These are phyloP conservation scores for Dichotomocladium elegans DNA, from an alignment of 371 early-diverging fungal species.

Conservation along the genomic window DNA sequence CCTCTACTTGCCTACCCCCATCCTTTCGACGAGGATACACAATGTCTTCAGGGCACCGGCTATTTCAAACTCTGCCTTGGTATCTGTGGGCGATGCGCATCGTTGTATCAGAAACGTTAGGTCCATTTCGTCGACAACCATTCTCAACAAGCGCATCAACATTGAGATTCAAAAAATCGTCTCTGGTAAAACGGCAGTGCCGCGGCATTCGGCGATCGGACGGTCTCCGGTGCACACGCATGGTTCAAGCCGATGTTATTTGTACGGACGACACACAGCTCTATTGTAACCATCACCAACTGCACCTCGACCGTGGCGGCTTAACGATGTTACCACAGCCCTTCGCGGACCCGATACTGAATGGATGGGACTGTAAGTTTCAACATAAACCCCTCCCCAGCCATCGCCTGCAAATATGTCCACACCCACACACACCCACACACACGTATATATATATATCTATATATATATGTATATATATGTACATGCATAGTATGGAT, in stretches of 20 bases:
- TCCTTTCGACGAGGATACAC: not conserved
- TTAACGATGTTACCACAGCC: too few relatives aligned
- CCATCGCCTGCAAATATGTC: not conserved
- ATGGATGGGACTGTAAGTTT: constrained; percentile 14
- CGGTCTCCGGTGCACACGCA: constrained; percentile 12
- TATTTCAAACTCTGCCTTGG: constrained; percentile 1
- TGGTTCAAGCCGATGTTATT: not conserved
- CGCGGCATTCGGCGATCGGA: constrained; percentile 10
- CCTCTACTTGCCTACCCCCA: not conserved
- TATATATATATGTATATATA: too few relatives aligned
- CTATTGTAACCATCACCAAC: constrained; percentile 6
- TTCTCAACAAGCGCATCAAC: not conserved
- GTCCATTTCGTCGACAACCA: not conserved
- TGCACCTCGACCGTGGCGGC: not conserved
- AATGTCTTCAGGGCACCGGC: not conserved
- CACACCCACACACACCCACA: too few relatives aligned
- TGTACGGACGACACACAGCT: constrained; percentile 5
- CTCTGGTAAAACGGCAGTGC: constrained; percentile 6
- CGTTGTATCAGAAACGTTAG: not conserved
- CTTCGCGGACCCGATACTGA: constrained; percentile 1
- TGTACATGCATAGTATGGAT: constrained; percentile 23
- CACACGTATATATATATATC: too few relatives aligned
- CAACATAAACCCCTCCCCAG: not conserved
- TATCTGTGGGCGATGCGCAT: not conserved
- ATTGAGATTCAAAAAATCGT: not conserved